Base-by-base conservation (phyloP, 495 filamentous ascomycete genomes). In the Aspergillus nanangensis region DNA sequence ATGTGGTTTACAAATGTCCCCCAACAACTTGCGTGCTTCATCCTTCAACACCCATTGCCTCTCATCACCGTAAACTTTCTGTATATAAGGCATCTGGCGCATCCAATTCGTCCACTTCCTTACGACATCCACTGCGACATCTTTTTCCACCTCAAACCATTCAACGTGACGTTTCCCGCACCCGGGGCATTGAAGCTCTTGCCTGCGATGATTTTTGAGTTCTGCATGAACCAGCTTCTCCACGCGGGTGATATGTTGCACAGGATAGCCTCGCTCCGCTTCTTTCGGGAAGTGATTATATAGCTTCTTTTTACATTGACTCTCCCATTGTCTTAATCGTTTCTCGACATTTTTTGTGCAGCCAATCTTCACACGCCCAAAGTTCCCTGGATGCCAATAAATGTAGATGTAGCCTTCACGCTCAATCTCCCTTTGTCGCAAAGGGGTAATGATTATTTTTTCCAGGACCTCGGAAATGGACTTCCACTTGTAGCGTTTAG, bases 201-300 rank as follows among this genome's bases (percentile, higher is more conserved):
- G 10, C n/a, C 23, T 23, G 21, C 40, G 40, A 27, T 43, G 33
- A 31, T 43, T 10, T 32, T 33, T 33, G 4, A 43, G 40, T 23
- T 43, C 40, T 43, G 40, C 40, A 20, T 43, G 40, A 27, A 43
- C 29, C 2, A 43, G 40, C 21, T 43, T 43, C 40, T 43, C 40
- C 24, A 43, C 40, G 5, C 40, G 40, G 40, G n/a, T 19, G 13
- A 43, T 43, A 27, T 43, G 40, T 18, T 23, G 40, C 19, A 43
- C 40, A 13, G 23, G 17, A 15, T 3, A 9, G 19, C n/a, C 13
- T 15, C n/a, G 24, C 24, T 32, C 23, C 24, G 24, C 40, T 32
- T 32, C 40, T 15, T 5, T 23, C 11, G 40, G 40, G 40, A 29
- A 43, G 19, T 43, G 40, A 17, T 31, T 8, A 43, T 43, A 32